phyloP scores from a whole-genome alignment of 495 filamentous ascomycete genomes.

The Neurospora tetrasperma region DNA sequence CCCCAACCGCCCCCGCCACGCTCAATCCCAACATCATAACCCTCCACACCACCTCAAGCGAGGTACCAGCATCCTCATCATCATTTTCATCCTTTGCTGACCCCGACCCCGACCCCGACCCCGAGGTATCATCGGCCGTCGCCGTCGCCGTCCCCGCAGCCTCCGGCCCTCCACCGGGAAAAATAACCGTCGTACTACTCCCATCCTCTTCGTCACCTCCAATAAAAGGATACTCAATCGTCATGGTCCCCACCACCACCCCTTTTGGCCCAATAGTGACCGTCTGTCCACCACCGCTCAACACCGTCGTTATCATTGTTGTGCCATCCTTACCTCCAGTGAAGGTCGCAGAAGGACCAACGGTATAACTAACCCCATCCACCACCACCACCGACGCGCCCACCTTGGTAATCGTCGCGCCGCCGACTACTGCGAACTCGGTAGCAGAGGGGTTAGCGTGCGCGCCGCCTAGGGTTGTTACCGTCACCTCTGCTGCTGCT shows the following conservation, averaged over 20 bases:
- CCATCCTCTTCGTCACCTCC: background rate
- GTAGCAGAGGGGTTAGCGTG: slow-evolving; percentile 23
- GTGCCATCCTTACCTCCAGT: background rate
- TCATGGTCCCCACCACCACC: slow-evolving; percentile 34
- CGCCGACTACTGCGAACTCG: slow-evolving; percentile 34
- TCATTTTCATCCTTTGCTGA: background rate
- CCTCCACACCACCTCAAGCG: background rate
- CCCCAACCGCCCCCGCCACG: background rate
- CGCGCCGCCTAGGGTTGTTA: slow-evolving; percentile 31
- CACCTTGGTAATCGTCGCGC: slow-evolving; percentile 37
- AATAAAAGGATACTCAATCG: slow-evolving; percentile 30
- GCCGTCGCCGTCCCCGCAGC: background rate
- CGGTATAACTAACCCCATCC: slow-evolving; percentile 31
- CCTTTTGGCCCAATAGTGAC: slow-evolving; percentile 37
- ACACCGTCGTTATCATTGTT: slow-evolving; percentile 30
- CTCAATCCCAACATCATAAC: background rate
- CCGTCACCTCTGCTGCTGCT: background rate
- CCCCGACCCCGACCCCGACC: background rate
- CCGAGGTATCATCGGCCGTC: background rate
- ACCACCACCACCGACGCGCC: slow-evolving; percentile 42
- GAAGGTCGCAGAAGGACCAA: slow-evolving; percentile 16
- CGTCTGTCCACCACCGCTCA: slow-evolving; percentile 31
- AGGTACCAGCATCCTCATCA: background rate
- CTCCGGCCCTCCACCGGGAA: background rate
- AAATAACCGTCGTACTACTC: background rate